Conservation (phyloP, 352 stramenopile species). For the Pythium aquatile region DNA sequence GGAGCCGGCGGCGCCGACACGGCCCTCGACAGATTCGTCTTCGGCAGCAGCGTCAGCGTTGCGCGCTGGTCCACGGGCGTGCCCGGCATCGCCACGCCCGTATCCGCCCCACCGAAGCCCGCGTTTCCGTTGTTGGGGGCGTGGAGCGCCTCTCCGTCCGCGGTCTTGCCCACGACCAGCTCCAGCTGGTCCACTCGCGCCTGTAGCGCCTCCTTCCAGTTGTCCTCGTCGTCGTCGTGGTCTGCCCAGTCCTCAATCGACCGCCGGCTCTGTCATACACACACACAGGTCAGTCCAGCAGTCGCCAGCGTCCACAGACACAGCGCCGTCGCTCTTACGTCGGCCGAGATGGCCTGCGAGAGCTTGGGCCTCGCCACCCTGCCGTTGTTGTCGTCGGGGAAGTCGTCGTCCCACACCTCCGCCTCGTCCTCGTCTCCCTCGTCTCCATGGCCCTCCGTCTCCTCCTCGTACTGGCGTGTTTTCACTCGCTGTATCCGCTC, state of each 20-base stretch:
- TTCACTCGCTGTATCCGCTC: conserved; percentile 2
- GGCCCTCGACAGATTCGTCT: conserved; percentile 24
- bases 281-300: background rate
- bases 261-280: conserved; percentile 32
- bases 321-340: conserved; percentile 6
- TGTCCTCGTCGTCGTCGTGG: conserved; percentile 77
- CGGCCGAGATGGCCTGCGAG: conserved; percentile 3
- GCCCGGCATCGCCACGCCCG: conserved; percentile 5
- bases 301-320: no score
- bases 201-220: conserved; percentile 78
- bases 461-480: background rate
- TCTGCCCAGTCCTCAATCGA: conserved; percentile 79
- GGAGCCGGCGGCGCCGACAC: conserved; percentile 15
- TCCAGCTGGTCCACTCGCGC: conserved; percentile 75
- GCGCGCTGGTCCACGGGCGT: conserved; percentile 28
- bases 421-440: conserved; percentile 44
- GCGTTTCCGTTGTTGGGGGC: conserved; percentile 13
- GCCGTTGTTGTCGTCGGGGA: conserved; percentile 14
- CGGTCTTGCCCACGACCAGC: conserved; percentile 48
- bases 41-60: conserved; percentile 29
- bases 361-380: background rate
- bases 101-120: background rate
- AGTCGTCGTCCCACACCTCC: conserved; percentile 57
- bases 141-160: background rate
- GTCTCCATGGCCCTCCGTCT: background rate